Evolutionary conservation across 2,329 filamentous ascomycete genomes (phyloP), one percentile per base, ranked within the genome.

Genomic region (Didymella pomorum): DNA sequence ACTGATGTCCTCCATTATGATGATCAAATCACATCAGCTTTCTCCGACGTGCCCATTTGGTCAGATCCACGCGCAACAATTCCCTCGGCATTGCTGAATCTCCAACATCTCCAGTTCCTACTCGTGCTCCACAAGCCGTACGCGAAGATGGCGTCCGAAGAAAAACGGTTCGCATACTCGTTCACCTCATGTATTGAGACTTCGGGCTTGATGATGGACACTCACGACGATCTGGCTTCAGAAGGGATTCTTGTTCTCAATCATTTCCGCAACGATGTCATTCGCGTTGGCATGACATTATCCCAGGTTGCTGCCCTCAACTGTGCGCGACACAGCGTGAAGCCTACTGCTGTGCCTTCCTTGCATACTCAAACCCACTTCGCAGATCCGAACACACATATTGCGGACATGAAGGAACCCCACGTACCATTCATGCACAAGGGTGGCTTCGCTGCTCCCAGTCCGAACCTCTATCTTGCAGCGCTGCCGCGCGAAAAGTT

Each of bases 31-130:
- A 65, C 60, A 16, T 58, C 68, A 1, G 35, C 66, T 12, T 52
- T 75, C 4, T 43, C 66, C 1, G 56, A 60, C 14, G 47, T 74
- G 9, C 72, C 72, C 8, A 37, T 42, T 2, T 76, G 73, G 73
- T 47, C 63, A 6, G 59, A 70, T 28, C 11, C 63, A 2, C 57
- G 63, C 21, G 56, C 69, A 5, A 23, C 47, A 0, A 52, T 68
- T 12, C 63, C 71, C n/a, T 51, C 58, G 10, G 67, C 66, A 2
- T 56, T 75, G 8, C 63, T 77, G 1, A 64, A 67, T 9, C 52
- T 77, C 16, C 75, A 77, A 39, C 64, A 77, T 0, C 68, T 64
- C 7, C 75, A 77, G 29, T 76, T 71, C 33, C 62, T 76, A 4
- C 57, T 77, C 9, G 65, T 77, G 12, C 52, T 78, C 10, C 75